A percentile compares a stretch with the other conserved stretches of the same genome.
Conservation (phyloP, 2,329 filamentous ascomycete genomes). For the Hymenoscyphus linearis region DNA sequence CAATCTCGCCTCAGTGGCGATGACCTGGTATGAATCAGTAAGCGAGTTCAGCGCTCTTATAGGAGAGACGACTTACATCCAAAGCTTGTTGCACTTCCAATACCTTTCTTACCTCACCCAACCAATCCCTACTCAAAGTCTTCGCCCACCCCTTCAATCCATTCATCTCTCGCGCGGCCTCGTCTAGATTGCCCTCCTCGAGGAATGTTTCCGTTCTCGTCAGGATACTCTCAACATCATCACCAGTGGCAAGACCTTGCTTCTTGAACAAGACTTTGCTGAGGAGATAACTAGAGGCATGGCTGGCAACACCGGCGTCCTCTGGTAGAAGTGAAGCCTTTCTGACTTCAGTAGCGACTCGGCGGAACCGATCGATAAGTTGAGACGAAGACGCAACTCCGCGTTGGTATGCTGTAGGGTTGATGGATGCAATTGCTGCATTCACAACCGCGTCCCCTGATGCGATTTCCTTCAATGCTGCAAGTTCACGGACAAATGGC, state of each 20-base stretch:
- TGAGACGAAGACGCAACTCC: slow-evolving; percentile 79
- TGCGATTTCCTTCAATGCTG: slow-evolving; percentile 89
- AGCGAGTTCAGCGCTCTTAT: background rate
- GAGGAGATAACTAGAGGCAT: slow-evolving; percentile 82
- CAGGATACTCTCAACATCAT: slow-evolving; percentile 91
- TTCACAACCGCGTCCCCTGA: slow-evolving; percentile 79
- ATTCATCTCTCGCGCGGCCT: slow-evolving; percentile 92
- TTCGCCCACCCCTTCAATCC: slow-evolving; percentile 89
- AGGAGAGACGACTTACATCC: slow-evolving; percentile 62
- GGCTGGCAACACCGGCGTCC: slow-evolving; percentile 88
- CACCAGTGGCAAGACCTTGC: slow-evolving; percentile 72
- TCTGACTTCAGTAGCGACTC: slow-evolving; percentile 84
- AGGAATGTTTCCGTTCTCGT: slow-evolving; percentile 83
- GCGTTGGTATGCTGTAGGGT: slow-evolving; percentile 86
- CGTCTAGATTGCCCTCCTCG: slow-evolving; percentile 89
- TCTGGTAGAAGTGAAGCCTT: slow-evolving; percentile 91
- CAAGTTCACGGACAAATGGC: slow-evolving; percentile 88
- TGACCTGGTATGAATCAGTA: slow-evolving; percentile 53
- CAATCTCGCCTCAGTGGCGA: slow-evolving; percentile 82
- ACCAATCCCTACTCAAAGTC: slow-evolving; percentile 89
- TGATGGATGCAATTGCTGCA: slow-evolving; percentile 93
- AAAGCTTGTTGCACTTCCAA: slow-evolving; percentile 94
- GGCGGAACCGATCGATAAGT: slow-evolving; percentile 91
- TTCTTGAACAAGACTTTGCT: slow-evolving; percentile 98
- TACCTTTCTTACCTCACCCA: slow-evolving; percentile 83